Evolutionary conservation across 257 asterid genomes (phyloP).

Genomic region (Lavandula angustifolia): DNA sequence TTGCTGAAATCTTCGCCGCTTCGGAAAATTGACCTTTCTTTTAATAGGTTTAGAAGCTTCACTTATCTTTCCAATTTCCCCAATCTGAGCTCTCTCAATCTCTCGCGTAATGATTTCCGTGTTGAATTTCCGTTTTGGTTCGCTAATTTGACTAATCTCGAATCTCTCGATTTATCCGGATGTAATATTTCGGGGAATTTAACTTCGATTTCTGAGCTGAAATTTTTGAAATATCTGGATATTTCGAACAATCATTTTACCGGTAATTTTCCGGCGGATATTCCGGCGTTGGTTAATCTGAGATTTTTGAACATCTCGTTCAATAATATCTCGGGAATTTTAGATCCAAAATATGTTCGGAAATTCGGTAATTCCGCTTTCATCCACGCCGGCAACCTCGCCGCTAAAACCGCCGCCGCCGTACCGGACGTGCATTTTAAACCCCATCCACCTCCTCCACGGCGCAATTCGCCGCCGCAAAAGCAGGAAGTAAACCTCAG

Average conservation of each 20-base stretch:
- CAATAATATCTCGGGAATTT: conserved; percentile 58
- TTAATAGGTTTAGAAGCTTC: conserved; percentile 73
- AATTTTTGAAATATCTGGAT: conserved; percentile 52
- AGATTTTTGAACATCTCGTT: conserved; percentile 69
- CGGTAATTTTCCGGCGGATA: conserved; percentile 67
- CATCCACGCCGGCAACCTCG: conserved; percentile 52
- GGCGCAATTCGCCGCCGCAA: conserved; percentile 36
- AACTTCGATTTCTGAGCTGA: conserved; percentile 46
- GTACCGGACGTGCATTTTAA: conserved; percentile 40
- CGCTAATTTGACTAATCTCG: conserved; percentile 60
- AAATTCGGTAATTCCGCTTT: conserved; percentile 61
- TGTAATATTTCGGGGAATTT: conserved; percentile 61
- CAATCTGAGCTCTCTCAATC: conserved; percentile 50
- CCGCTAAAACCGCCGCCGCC: conserved; percentile 15
- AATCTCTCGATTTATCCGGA: conserved; percentile 56
- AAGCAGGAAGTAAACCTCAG: conserved; percentile 19
- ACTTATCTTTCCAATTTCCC: conserved; percentile 41
- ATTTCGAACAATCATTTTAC: conserved; percentile 53
- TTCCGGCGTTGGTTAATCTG: conserved; percentile 52
- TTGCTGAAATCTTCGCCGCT: conserved; percentile 31
- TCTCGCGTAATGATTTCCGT: conserved; percentile 60
- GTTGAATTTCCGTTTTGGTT: conserved; percentile 48
- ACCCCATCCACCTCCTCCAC: conserved; percentile 34
- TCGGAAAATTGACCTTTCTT: conserved; percentile 60
- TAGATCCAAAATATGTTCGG: conserved; percentile 33